Evolutionary conservation across 768 basidiomycete genomes (phyloP), one percentile per base, ranked within the genome.

Genomic region (Trametes cinnabarina): DNA sequence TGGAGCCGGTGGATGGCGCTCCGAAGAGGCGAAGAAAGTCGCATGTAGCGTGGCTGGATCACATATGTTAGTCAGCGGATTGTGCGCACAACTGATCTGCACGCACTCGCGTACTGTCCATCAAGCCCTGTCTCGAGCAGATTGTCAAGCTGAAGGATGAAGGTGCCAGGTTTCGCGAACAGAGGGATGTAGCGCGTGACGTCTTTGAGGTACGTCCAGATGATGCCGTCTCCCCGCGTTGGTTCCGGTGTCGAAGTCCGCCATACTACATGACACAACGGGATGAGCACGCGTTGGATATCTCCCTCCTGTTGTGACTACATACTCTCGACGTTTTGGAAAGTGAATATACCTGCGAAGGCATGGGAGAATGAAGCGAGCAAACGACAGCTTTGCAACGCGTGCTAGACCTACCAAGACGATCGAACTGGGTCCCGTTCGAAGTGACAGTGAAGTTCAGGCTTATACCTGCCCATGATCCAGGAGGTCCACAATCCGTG

Each of bases 231-330:
- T 3, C 80, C 77, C 14, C 62, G 64, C 0, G 83, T 86, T 0
- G 90, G 90, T 69, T 92, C 90, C 0, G 89, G 85, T 17, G 90
- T 92, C 0, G 88, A 90, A 19, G 87, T 90, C 35, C 90, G 78
- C 90, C 89, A 90, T 49, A 90, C 87, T 88, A 11, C 4, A 41
- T 23, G 14, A 19, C 42, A 32, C 7, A 12, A 12, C 30, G 12
- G 30, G 30, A 32, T 32, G 30, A 32, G 30, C 12, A 12, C 7
- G 30, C 12, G 30, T 32, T 12, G 6, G 30, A 32, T 32, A 12
- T 7, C n/a, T n/a, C 6, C 30, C 30, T 32, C 30, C 30, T 32
- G 22, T 34, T 10, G n/a, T 12, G 23, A 22, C 3, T 30, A 67
- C 83, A 59, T 64, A 88, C 86, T 88, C 69, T 91, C 90, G 7